Percentiles rank a stretch among this genome's conserved stretches.
Conservation (phyloP, 2,329 filamentous ascomycete genomes). For the Colletotrichum sojae region DNA sequence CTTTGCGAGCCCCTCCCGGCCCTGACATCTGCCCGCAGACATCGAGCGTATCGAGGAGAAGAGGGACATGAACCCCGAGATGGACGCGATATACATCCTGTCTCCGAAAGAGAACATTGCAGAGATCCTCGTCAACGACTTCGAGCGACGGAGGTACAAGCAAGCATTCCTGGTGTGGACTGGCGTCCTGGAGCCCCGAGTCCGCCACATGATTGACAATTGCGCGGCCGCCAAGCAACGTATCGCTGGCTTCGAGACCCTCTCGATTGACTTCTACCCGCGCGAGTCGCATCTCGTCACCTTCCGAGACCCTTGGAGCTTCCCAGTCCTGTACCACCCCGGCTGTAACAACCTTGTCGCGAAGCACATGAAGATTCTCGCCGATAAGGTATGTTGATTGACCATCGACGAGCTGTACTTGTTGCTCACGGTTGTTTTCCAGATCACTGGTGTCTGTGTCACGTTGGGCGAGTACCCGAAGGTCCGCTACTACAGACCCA, state of each 20-base stretch:
- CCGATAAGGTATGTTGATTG: constrained; percentile 80
- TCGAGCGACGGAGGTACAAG: constrained; percentile 86
- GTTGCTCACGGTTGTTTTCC: constrained; percentile 39
- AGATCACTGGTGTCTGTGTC: constrained; percentile 91
- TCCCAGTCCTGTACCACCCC: constrained; percentile 92
- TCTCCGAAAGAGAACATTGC: constrained; percentile 89
- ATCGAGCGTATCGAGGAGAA: constrained; percentile 94
- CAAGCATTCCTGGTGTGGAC: constrained; percentile 90
- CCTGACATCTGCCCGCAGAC: constrained; percentile 67
- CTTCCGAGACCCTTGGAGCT: constrained; percentile 96
- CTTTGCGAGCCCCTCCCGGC: constrained; percentile 1
- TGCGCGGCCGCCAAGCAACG: constrained; percentile 78
- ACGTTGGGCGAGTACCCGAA: constrained; percentile 94
- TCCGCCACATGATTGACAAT: constrained; percentile 82
- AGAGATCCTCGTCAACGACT: constrained; percentile 93
- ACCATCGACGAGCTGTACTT: not conserved
- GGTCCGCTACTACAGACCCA: constrained; percentile 90
- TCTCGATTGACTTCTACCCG: constrained; percentile 91
- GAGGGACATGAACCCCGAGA: constrained; percentile 85
- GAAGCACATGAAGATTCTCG: constrained; percentile 85
- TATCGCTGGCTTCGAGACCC: constrained; percentile 84
- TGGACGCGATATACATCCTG: constrained; percentile 95
- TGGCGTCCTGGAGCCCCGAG: constrained; percentile 76
- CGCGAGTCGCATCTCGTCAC: constrained; percentile 92
- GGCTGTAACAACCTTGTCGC: constrained; percentile 87